Evolutionary conservation across 768 basidiomycete species (phyloP).

Genomic region (Rubroboletus pulcherrimus): DNA sequence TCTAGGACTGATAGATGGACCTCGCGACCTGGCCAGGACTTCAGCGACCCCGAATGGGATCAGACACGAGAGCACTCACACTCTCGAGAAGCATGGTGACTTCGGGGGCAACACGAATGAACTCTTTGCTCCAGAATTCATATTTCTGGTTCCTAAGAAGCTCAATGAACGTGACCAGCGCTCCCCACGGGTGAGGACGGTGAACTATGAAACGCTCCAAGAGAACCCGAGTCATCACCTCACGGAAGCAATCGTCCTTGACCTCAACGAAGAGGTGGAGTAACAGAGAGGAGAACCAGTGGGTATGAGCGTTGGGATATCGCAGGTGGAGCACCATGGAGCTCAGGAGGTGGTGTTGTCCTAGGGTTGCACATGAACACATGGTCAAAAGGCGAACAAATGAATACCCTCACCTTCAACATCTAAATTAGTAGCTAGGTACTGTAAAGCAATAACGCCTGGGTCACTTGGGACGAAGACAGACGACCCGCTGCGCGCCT

Average conservation of each 20-base stretch:
- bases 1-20: slow-evolving; percentile 77
- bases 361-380: slow-evolving; percentile 37
- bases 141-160: slow-evolving; percentile 87
- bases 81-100: slow-evolving; percentile 82
- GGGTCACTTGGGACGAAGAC: slow-evolving; percentile 80
- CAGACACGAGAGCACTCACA: slow-evolving; percentile 43
- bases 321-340: slow-evolving; percentile 94
- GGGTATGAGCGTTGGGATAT: slow-evolving; percentile 97
- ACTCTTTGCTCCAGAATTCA: slow-evolving; percentile 88
- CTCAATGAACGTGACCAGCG: slow-evolving; percentile 90
- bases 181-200: slow-evolving; percentile 96
- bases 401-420: slow-evolving; percentile 68
- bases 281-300: slow-evolving; percentile 93
- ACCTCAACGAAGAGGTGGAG: slow-evolving; percentile 84
- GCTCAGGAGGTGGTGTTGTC: slow-evolving; percentile 91
- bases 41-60: not conserved
- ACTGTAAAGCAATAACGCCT: slow-evolving; percentile 80
- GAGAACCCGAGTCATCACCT: slow-evolving; percentile 84
- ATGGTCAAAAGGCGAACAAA: not conserved
- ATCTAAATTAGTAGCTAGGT: slow-evolving; percentile 80
- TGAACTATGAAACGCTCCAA: slow-evolving; percentile 92
- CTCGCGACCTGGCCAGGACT: slow-evolving; percentile 57
- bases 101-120: slow-evolving; percentile 80
- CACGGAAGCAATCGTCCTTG: slow-evolving; percentile 70
- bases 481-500: slow-evolving; percentile 76